phyloP scores from a whole-genome alignment of 306 rosid species.

The Castanea mollissima region DNA sequence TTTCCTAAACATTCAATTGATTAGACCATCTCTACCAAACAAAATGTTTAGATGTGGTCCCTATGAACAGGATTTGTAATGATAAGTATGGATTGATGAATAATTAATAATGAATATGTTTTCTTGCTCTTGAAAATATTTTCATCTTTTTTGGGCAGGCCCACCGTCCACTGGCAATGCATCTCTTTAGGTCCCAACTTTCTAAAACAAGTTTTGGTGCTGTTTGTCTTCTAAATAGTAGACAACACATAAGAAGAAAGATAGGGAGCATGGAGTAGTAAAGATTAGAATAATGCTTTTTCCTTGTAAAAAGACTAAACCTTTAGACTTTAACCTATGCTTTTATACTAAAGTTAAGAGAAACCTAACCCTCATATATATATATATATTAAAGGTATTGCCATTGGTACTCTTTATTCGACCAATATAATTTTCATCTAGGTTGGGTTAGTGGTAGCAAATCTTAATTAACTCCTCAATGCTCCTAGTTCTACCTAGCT shows the following conservation, averaged over 20 bases:
- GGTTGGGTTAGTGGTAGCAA: background rate
- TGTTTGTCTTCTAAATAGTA: slow-evolving; percentile 46
- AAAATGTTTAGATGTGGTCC: slow-evolving; percentile 20
- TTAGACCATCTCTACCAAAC: slow-evolving; percentile 23
- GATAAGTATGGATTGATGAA: slow-evolving; percentile 8
- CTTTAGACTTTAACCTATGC: slow-evolving; percentile 24
- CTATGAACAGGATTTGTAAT: slow-evolving; percentile 3
- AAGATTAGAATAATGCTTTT: slow-evolving; percentile 25
- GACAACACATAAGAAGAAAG: slow-evolving; percentile 41
- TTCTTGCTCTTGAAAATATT: background rate
- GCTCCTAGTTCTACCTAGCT: background rate
- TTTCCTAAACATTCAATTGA: slow-evolving; percentile 29
- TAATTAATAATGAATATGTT: slow-evolving; percentile 6
- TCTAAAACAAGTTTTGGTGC: slow-evolving; percentile 52
- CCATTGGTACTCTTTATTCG: background rate
- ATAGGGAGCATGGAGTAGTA: slow-evolving; percentile 7
- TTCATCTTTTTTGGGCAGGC: background rate
- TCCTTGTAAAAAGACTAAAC: slow-evolving; percentile 29
- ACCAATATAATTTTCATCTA: background rate
- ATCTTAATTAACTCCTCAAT: background rate
- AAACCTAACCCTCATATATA: background rate
- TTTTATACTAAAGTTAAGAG: slow-evolving; percentile 26
- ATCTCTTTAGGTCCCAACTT: slow-evolving; percentile 52
- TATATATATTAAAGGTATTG: slow-evolving; percentile 3
- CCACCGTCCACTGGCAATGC: slow-evolving; percentile 36